Base-by-base conservation (phyloP, 345 rosid species). In the Euphorbia lathyris region DNA sequence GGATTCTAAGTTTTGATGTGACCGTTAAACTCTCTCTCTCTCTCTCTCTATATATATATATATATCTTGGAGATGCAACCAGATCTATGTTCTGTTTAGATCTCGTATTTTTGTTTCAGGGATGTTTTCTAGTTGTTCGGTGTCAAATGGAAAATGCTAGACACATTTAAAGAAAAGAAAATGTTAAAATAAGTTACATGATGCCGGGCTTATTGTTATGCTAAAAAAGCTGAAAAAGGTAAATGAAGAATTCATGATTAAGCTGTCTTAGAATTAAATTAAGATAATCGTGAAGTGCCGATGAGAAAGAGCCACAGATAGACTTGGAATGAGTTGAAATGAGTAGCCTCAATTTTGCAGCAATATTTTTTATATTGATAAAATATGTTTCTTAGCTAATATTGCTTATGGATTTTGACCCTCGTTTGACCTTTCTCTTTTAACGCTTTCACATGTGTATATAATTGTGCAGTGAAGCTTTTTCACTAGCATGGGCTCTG, bases 291-390 rank as follows among this genome's bases (percentile, higher is more conserved):
- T 57, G 6, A 27, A 27, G 17, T 57, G 36, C 61, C 13, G n/a
- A 58, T 5, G 19, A 25, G 60, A 26, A 13, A 56, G 29, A 56
- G 7, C 23, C 25, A 20, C 7, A 10, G 30, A 25, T 23, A 23
- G 58, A 7, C 32, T 34, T 60, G 26, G 65, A 34, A 32, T n/a
- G 26, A 60, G 38, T 60, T 60, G 45, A 60, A 56, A 60, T 30
- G 64, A 62, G 16, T 62, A 62, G 4, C 51, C 34, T 57, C 63
- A 58, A 23, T 5, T 63, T 63, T 42, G 48, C 66, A 63, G 34
- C 62, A 5, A 58, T 56, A 11, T 9, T 58, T 38, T 27, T 58
- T 13, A 27, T 10, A 29, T 58, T 30, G 20, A 29, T 58, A 19
- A 51, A 51, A 19, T 19, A 6, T 40, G 4, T 19, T 19, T 51